phyloP scores from a whole-genome alignment of 2,329 filamentous ascomycete species.

The Dactylonectria macrodidyma region DNA sequence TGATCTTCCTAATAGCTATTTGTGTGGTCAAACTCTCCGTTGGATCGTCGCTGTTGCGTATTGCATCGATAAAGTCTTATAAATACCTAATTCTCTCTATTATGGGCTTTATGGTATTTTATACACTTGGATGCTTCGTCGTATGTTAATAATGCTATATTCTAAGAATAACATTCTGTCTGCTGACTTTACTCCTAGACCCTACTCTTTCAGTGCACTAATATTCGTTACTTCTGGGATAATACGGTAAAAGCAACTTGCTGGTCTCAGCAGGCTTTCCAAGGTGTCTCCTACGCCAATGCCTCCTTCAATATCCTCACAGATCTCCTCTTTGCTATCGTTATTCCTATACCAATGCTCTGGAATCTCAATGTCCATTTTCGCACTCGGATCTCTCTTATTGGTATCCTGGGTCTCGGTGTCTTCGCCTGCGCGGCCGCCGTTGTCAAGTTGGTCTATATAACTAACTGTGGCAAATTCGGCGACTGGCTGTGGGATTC shows the following conservation, averaged over 20 bases:
- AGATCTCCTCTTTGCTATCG: constrained; percentile 56
- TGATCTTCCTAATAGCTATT: constrained; percentile 60
- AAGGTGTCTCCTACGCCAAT: constrained; percentile 61
- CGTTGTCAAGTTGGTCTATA: constrained; percentile 58
- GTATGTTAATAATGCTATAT: constrained; percentile 39
- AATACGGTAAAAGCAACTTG: constrained; percentile 55
- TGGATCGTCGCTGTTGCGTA: constrained; percentile 54
- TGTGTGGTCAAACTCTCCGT: constrained; percentile 60
- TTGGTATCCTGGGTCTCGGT: constrained; percentile 59
- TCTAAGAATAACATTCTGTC: fast-evolving
- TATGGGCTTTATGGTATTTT: constrained; percentile 55
- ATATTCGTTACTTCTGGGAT: constrained; percentile 63
- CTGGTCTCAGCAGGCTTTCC: constrained; percentile 57
- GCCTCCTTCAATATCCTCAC: constrained; percentile 54
- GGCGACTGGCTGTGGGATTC: constrained; percentile 62
- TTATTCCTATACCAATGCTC: constrained; percentile 57
- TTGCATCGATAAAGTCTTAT: constrained; percentile 46
- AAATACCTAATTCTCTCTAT: constrained; percentile 54
- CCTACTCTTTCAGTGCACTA: constrained; percentile 63
- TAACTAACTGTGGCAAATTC: constrained; percentile 56
- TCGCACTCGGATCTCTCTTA: constrained; percentile 57
- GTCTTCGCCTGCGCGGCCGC: constrained; percentile 61
- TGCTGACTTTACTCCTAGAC: constrained; percentile 48
- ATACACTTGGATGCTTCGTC: constrained; percentile 55
- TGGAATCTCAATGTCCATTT: constrained; percentile 58